Base-by-base conservation (phyloP, 768 basidiomycete species). In the Paxillus involutus region DNA sequence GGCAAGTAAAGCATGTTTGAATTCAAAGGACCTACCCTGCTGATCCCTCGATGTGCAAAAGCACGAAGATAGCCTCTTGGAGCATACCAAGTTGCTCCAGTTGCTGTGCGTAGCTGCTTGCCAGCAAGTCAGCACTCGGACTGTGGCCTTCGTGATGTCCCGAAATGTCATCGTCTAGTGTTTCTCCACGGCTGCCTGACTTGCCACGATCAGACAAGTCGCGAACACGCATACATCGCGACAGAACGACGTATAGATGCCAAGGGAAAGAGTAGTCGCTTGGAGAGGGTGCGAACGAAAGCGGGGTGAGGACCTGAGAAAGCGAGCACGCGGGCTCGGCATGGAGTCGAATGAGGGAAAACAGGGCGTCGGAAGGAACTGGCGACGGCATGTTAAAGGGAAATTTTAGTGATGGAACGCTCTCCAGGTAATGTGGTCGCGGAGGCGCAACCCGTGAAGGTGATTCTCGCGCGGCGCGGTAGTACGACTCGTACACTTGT, bases 231-330 rank as follows among this genome's bases (percentile, higher is more conserved):
- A 97, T 84, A 55, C 88, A 89, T 24, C 88, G 81, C 14, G 94
- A 89, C 44, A 98, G 75, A 33, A 98, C 75, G 51, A 94, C 82
- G 68, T 96, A 98, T 33, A 98, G 65, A 71, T 98, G 94, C 96
- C 96, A 99, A 7, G 90, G 80, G 51, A 97, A 74, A 19, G 92
- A 83, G 66, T 84, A 86, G 67, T 95, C 94, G n/a, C 84, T 70
- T 0, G 88, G 87, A 6, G 84, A 87, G 2, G 88, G 72, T 1
- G 85, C 80, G 59, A 89, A 92, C 21, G 90, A 90, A 8, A 85
- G 73, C 0, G 94, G 88, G 11, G 80, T 72, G 9, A 95, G 82
- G 3, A 86, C 77, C 36, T 77, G 85, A 49, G 81, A 95, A 49
- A 82, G 80, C 41, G 82, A 89, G 60, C 78, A 82, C 10, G 83